These are phyloP conservation scores for Trichophyton benhamiae DNA, from an alignment of 2,329 filamentous ascomycete species.

Conservation along the genomic window DNA sequence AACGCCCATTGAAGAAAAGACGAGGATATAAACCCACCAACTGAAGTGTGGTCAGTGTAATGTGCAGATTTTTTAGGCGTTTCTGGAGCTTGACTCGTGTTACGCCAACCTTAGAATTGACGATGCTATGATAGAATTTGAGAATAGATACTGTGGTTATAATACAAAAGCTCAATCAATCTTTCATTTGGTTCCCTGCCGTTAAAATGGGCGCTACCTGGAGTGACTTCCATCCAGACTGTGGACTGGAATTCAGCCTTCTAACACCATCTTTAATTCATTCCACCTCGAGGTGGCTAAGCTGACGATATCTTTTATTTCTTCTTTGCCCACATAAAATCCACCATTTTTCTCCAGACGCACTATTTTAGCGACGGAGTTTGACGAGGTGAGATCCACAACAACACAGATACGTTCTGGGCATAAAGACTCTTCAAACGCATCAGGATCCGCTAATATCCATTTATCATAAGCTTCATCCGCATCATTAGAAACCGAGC, in stretches of 20 bases:
- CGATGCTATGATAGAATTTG: not conserved
- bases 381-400: slow-evolving; percentile 46
- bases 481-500: slow-evolving; percentile 12
- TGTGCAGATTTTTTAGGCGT: not conserved
- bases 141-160: not conserved
- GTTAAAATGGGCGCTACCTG: not conserved
- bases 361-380: slow-evolving; percentile 43
- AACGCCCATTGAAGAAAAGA: slow-evolving; percentile 26
- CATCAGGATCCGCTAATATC: slow-evolving; percentile 79
- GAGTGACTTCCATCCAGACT: not conserved
- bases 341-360: slow-evolving; percentile 78
- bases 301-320: slow-evolving; percentile 48
- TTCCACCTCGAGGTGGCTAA: slow-evolving; percentile 54
- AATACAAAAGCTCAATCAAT: not conserved
- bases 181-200: not conserved
- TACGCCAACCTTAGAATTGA: not conserved
- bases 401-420: slow-evolving; percentile 72
- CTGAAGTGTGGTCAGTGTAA: not conserved
- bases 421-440: slow-evolving; percentile 76
- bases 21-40: slow-evolving; percentile 18
- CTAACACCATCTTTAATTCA: slow-evolving; percentile 39
- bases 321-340: slow-evolving; percentile 50
- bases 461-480: slow-evolving; percentile 44
- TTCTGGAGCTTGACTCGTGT: not conserved
- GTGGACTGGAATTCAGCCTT: slow-evolving; percentile 2